Evolutionary conservation across 129 eudicot species (phyloP).

Genomic region (Apium graveolens): DNA sequence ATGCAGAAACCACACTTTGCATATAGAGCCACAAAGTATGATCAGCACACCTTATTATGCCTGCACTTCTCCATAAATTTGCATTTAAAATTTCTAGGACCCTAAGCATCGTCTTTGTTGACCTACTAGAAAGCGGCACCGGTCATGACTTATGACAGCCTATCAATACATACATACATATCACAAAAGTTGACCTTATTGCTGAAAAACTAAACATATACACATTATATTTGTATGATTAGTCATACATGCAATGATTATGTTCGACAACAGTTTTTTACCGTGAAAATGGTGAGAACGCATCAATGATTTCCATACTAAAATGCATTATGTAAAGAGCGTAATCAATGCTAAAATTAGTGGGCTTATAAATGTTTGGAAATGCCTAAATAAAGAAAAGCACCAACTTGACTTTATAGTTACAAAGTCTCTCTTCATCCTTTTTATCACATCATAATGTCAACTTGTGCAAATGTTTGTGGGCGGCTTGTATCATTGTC

Average conservation of each 20-base stretch:
- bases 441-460: background rate
- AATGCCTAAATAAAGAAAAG: background rate
- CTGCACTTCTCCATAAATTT: background rate
- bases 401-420: background rate
- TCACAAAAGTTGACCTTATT: background rate
- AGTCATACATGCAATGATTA: no score
- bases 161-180: no score
- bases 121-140: no score
- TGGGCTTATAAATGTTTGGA: background rate
- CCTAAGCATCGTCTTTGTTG: no score
- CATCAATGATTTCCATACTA: no score
- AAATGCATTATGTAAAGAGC: no score
- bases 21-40: background rate
- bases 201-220: background rate
- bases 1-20: background rate
- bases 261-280: no score
- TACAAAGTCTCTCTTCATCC: background rate
- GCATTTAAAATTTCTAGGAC: background rate
- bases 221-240: background rate
- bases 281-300: no score
- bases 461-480: background rate
- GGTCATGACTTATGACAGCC: background rate
- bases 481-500: slow-evolving; percentile 3
- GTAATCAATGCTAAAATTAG: background rate
- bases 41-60: background rate